phyloP scores from a whole-genome alignment of 768 basidiomycete species.

The Austroboletus festivus region DNA sequence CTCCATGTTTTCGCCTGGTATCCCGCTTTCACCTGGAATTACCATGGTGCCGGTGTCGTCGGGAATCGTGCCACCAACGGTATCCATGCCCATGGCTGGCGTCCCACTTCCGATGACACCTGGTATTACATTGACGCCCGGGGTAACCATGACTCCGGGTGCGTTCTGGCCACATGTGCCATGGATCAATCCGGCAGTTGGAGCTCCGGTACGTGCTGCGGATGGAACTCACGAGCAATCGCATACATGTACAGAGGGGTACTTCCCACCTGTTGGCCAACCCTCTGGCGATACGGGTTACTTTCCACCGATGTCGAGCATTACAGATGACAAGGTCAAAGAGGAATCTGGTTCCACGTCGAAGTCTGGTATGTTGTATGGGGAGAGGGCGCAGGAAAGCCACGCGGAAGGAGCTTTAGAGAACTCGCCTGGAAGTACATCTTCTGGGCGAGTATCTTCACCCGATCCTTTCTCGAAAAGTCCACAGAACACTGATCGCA shows the following conservation, averaged over 20 bases:
- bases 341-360: slow-evolving; percentile 9
- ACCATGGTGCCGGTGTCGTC: slow-evolving; percentile 28
- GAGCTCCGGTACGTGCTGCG: slow-evolving; percentile 48
- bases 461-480: slow-evolving; percentile 6
- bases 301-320: slow-evolving; percentile 39
- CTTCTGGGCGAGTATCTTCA: slow-evolving; percentile 5
- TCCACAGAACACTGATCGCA: slow-evolving; percentile 15
- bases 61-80: slow-evolving; percentile 18
- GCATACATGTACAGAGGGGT: slow-evolving; percentile 27
- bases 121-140: slow-evolving; percentile 47
- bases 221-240: slow-evolving; percentile 14
- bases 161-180: slow-evolving; percentile 66
- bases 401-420: slow-evolving; percentile 6
- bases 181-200: slow-evolving; percentile 58
- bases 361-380: background rate
- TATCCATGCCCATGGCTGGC: slow-evolving; percentile 21
- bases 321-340: slow-evolving; percentile 39
- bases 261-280: slow-evolving; percentile 41
- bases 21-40: slow-evolving; percentile 32
- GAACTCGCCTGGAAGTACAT: slow-evolving; percentile 6
- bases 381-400: slow-evolving; percentile 1
- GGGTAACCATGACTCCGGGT: slow-evolving; percentile 68
- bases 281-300: slow-evolving; percentile 32
- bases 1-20: slow-evolving; percentile 30
- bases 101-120: slow-evolving; percentile 28